Evolutionary conservation across 2,329 filamentous ascomycete genomes (phyloP).

Genomic region (Aspergillus sp.): DNA sequence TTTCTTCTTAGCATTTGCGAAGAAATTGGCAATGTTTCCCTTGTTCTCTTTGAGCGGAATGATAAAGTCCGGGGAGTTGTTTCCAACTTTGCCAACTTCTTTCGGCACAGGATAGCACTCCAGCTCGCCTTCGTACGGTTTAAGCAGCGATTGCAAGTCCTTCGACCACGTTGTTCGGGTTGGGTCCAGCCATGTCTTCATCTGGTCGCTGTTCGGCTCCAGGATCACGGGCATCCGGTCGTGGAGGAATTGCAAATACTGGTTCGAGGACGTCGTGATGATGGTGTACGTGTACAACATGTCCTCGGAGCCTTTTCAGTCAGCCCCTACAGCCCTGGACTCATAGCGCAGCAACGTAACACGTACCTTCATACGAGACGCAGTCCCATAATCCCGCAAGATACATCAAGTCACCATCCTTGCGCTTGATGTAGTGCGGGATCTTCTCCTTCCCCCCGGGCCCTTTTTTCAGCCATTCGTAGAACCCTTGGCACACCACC

Average conservation of each 20-base stretch:
- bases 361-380: conserved; percentile 70
- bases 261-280: conserved; percentile 85
- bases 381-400: conserved; percentile 92
- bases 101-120: conserved; percentile 83
- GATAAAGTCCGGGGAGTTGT: conserved; percentile 80
- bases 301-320: conserved; percentile 54
- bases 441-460: conserved; percentile 70
- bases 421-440: conserved; percentile 78
- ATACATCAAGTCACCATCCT: conserved; percentile 79
- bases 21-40: conserved; percentile 91
- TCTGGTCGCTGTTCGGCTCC: conserved; percentile 67
- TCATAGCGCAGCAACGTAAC: neutral
- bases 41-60: conserved; percentile 85
- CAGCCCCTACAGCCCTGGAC: neutral
- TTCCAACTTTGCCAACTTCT: conserved; percentile 92
- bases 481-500: conserved; percentile 87
- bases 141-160: conserved; percentile 75
- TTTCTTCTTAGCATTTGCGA: conserved; percentile 55
- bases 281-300: conserved; percentile 87
- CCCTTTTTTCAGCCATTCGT: conserved; percentile 87
- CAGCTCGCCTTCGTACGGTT: conserved; percentile 73
- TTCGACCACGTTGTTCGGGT: conserved; percentile 67
- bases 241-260: conserved; percentile 81
- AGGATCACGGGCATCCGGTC: conserved; percentile 95
- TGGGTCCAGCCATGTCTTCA: conserved; percentile 78